Evolutionary conservation across 129 eudicot species (phyloP), one percentile per base, ranked within the genome.

Genomic region (Flaveria linearis): DNA sequence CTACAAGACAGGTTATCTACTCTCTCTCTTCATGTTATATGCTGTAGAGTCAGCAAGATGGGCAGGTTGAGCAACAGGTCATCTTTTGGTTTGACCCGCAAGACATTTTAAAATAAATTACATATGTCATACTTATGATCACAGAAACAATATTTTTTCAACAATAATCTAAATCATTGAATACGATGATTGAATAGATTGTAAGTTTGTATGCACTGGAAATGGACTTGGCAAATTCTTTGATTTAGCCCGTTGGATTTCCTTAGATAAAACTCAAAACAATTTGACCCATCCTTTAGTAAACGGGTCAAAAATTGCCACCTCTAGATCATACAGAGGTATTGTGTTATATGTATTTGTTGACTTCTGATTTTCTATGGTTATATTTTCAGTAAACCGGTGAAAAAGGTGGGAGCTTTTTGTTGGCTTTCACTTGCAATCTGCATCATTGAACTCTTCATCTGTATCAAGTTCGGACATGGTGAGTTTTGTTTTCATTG

Each of bases 351-450:
- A 11, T 28, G 13, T 57, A n/a, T 70, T 30, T 62, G 47, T 50
- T 7, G 55, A 36, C 16, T 71, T 79, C 12, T 62, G 17, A 41
- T 26, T 15, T 55, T 66, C 2, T 3, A 8, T 14, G 79, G 43
- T 60, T 62, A 63, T 73, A 39, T 70, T 73, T 76, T 43, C 86
- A 94, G 99, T 78, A 89, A 91, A 87, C 91, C 93, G 0, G 88
- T 89, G 58, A 91, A 94, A 70, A 94, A 94, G 84, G 97, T 94
- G 39, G 99, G 99, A 76, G 90, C 99, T 72, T 88, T 88, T 83
- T 91, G 97, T 73, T 94, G 99, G 99, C 91, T 94, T 73, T 89
- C 99, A 1, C 80, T 94, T 76, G 99, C 97, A 36, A 94, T 94
- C 67, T 94, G 99, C 93, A 94, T 94, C 68, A 86, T 94, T 41